phyloP scores from a whole-genome alignment of 805 yeast genomes.

The Suhomyces xylopsoci region DNA sequence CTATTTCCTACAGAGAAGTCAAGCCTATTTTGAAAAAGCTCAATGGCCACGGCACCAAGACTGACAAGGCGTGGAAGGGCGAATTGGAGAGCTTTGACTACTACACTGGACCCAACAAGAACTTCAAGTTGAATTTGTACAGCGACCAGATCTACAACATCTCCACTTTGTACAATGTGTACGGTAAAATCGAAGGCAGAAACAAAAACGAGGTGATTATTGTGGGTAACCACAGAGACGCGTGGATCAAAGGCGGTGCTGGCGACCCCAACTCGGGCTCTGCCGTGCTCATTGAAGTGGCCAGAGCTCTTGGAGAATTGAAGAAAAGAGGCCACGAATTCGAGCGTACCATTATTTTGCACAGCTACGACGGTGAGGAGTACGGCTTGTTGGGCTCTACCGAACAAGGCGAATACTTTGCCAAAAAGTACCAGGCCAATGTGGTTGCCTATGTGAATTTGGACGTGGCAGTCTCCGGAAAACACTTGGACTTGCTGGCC shows the following conservation, averaged over 20 bases:
- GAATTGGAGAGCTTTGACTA: slow-evolving; percentile 40
- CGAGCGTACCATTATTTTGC: slow-evolving; percentile 37
- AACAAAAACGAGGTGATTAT: slow-evolving; percentile 37
- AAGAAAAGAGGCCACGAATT: slow-evolving; percentile 36
- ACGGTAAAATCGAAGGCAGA: slow-evolving; percentile 43
- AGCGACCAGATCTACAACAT: slow-evolving; percentile 39
- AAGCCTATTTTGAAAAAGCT: slow-evolving; percentile 39
- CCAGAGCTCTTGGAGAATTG: slow-evolving; percentile 40
- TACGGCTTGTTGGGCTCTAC: slow-evolving; percentile 56
- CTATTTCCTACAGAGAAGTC: slow-evolving; percentile 44
- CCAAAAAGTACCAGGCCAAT: slow-evolving; percentile 35
- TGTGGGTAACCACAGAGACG: slow-evolving; percentile 46
- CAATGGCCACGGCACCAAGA: slow-evolving; percentile 33
- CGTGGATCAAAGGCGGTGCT: slow-evolving; percentile 49
- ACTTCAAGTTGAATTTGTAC: slow-evolving; percentile 38
- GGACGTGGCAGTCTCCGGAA: slow-evolving; percentile 54
- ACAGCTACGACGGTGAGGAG: slow-evolving; percentile 45
- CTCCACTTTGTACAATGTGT: slow-evolving; percentile 41
- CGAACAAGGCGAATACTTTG: slow-evolving; percentile 51
- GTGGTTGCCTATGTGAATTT: slow-evolving; percentile 51
- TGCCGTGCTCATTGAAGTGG: slow-evolving; percentile 40
- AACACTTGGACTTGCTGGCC: slow-evolving; percentile 43
- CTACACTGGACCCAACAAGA: slow-evolving; percentile 37
- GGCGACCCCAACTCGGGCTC: slow-evolving; percentile 47
- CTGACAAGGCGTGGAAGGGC: slow-evolving; percentile 34